Base-by-base conservation (phyloP, 2,329 filamentous ascomycete genomes). In the Lithohypha guttulata region DNA sequence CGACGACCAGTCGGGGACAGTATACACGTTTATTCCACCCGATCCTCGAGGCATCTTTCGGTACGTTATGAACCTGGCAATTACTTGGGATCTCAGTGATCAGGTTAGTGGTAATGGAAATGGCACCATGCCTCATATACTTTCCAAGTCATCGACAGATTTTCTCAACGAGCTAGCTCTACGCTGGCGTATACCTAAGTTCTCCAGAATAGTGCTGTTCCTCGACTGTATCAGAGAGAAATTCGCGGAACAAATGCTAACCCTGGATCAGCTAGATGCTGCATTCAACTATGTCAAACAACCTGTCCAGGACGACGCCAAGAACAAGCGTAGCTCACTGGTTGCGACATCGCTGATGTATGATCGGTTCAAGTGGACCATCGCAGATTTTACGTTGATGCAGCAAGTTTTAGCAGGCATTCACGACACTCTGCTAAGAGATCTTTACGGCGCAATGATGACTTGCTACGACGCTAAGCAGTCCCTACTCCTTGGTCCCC, bases 11-110 rank as follows among this genome's bases (percentile, higher is more conserved):
- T 61, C 64, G 33, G 64, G 43, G 17, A 65, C 77, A 33, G 72
- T 79, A 34, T 96, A 89, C 58, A 91, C 82, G 1, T 98, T 89
- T 56, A 93, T 94, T 43, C 91, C 91, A 21, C 69, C 81, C 22
- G 84, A 95, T 48, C 75, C 89, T 20, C 75, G 87, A 51, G 72
- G 77, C 6, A 87, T 82, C 56, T 94, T 93, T 63, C 82, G 84
- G 55, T 78, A 80, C 40, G 80, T 95, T 44, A 63, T 94, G 37
- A 77, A 81, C 51, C 79, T 86, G 56, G 81, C 84, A 21, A 69
- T 94, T 28, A 67, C 63, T 10, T 66, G 75, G 53, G 77, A 81
- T 52, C 52, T 79, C 23, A 65, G 66, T 38, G 71, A 77, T 49
- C 60, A 66, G 11, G 66, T 70, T 20, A 58, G 70, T 22, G 64